Evolutionary conservation across 352 stramenopile genomes (phyloP).

Genomic region (Globisporangium irregulare): DNA sequence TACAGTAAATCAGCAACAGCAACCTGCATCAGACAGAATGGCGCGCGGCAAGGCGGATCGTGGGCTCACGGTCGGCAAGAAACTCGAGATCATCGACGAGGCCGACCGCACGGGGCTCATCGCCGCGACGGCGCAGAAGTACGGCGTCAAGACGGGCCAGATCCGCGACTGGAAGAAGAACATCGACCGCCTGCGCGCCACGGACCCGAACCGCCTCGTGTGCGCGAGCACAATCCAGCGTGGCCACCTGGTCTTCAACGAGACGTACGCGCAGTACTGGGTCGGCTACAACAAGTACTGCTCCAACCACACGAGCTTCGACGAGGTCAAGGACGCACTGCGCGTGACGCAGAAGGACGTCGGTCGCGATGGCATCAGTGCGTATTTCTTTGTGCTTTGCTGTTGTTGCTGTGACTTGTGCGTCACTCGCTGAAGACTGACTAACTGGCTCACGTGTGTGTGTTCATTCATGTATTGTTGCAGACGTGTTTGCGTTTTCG

Average conservation of each 20-base stretch:
- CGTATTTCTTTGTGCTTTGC: conserved; percentile 22
- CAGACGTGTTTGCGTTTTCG: conserved; percentile 65
- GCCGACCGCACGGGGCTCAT: conserved; percentile 78
- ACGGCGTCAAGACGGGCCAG: conserved; percentile 83
- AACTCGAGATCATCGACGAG: conserved; percentile 88
- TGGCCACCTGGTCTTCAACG: conserved; percentile 84
- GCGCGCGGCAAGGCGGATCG: conserved; percentile 78
- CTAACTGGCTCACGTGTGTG: background rate
- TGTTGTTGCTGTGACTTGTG: conserved; percentile 6
- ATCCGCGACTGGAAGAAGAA: conserved; percentile 90
- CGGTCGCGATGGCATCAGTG: conserved; percentile 72
- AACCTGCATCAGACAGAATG: conserved; percentile 29
- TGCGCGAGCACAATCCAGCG: conserved; percentile 80
- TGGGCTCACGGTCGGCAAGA: conserved; percentile 83
- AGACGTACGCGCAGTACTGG: conserved; percentile 88
- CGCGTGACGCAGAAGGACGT: conserved; percentile 72
- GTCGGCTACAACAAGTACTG: conserved; percentile 89
- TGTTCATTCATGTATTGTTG: background rate
- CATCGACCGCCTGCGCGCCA: conserved; percentile 68
- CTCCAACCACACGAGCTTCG: conserved; percentile 65
- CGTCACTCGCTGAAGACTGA: background rate
- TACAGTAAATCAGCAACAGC: conserved; percentile 6
- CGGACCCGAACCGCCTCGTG: conserved; percentile 76
- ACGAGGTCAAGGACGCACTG: conserved; percentile 67
- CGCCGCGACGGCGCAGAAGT: conserved; percentile 76